Evolutionary conservation across 495 filamentous ascomycete species (phyloP).

Genomic region (Penicillium manginii): DNA sequence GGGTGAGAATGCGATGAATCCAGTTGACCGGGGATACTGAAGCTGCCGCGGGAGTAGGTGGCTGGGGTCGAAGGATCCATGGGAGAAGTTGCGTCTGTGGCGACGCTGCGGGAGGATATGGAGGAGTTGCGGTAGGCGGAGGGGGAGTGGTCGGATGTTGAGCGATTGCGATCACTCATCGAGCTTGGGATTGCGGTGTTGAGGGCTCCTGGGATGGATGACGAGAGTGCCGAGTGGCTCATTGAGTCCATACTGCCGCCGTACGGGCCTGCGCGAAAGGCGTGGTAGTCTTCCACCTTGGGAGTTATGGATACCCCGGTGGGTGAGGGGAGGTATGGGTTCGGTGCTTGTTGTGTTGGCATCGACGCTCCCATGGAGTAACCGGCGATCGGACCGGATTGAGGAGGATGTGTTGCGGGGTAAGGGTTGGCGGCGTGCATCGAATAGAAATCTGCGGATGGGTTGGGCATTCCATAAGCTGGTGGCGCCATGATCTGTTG

Average conservation of each 20-base stretch:
- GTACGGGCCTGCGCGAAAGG: slow-evolving; percentile 40
- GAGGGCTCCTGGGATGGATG: slow-evolving; percentile 39
- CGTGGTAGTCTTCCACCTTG: slow-evolving; percentile 46
- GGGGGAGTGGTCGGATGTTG: slow-evolving; percentile 46
- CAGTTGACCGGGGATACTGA: slow-evolving; percentile 43
- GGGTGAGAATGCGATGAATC: slow-evolving; percentile 29
- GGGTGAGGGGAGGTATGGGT: slow-evolving; percentile 45
- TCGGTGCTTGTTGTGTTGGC: slow-evolving; percentile 39
- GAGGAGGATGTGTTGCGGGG: slow-evolving; percentile 42
- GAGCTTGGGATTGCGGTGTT: slow-evolving; percentile 36
- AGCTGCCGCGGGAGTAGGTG: slow-evolving; percentile 45
- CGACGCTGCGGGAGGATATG: slow-evolving; percentile 46
- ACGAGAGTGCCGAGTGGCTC: slow-evolving; percentile 39
- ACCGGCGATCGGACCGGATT: slow-evolving; percentile 36
- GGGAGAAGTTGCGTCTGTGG: slow-evolving; percentile 47
- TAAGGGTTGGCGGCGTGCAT: slow-evolving; percentile 37
- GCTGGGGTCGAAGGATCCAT: slow-evolving; percentile 45
- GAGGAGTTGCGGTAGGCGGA: slow-evolving; percentile 49
- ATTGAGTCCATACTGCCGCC: slow-evolving; percentile 43
- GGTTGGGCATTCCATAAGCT: slow-evolving; percentile 39
- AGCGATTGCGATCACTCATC: slow-evolving; percentile 46
- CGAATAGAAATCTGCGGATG: slow-evolving; percentile 42
- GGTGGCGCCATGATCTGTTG: slow-evolving; percentile 44
- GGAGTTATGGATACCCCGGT: slow-evolving; percentile 30
- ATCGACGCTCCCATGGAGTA: slow-evolving; percentile 43